Evolutionary conservation across 2,329 filamentous ascomycete genomes (phyloP).

Genomic region (Colletotrichum abscissum): DNA sequence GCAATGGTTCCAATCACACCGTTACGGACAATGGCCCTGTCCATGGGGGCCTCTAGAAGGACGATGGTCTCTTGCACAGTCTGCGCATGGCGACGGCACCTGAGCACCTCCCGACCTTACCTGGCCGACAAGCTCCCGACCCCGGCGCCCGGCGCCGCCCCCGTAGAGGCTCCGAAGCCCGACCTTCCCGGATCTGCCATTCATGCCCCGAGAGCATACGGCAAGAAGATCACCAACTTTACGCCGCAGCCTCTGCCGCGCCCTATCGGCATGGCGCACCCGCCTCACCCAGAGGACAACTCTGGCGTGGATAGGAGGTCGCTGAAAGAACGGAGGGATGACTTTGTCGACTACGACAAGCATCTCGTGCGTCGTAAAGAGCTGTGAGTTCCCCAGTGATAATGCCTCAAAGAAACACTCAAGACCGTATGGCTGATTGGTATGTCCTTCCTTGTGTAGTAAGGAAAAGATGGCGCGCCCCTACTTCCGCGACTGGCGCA

Average conservation of each 20-base stretch:
- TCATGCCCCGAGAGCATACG: slow-evolving; percentile 70
- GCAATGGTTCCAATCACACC: slow-evolving; percentile 20
- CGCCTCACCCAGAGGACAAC: slow-evolving; percentile 84
- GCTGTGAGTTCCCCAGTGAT: slow-evolving; percentile 64
- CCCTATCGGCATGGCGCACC: slow-evolving; percentile 83
- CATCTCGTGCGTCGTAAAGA: slow-evolving; percentile 81
- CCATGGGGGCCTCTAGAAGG: slow-evolving; percentile 44
- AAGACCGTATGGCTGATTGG: not conserved
- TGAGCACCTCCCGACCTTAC: slow-evolving; percentile 56
- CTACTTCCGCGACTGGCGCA: slow-evolving; percentile 96
- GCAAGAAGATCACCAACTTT: slow-evolving; percentile 65
- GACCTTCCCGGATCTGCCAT: slow-evolving; percentile 59
- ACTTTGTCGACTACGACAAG: slow-evolving; percentile 87
- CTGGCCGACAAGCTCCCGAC: slow-evolving; percentile 43
- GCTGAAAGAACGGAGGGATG: slow-evolving; percentile 75
- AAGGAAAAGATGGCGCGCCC: slow-evolving; percentile 83
- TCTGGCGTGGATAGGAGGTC: slow-evolving; percentile 78
- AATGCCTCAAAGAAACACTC: not conserved
- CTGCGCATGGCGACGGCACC: slow-evolving; percentile 63
- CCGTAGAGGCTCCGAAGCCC: slow-evolving; percentile 47
- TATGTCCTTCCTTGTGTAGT: slow-evolving; percentile 50
- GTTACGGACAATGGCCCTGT: slow-evolving; percentile 43
- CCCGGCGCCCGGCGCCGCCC: slow-evolving; percentile 31
- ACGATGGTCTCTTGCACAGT: slow-evolving; percentile 54
- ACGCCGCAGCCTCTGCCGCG: slow-evolving; percentile 71